phyloP scores from a whole-genome alignment of 345 rosid genomes.

The Erucastrum elatum region DNA sequence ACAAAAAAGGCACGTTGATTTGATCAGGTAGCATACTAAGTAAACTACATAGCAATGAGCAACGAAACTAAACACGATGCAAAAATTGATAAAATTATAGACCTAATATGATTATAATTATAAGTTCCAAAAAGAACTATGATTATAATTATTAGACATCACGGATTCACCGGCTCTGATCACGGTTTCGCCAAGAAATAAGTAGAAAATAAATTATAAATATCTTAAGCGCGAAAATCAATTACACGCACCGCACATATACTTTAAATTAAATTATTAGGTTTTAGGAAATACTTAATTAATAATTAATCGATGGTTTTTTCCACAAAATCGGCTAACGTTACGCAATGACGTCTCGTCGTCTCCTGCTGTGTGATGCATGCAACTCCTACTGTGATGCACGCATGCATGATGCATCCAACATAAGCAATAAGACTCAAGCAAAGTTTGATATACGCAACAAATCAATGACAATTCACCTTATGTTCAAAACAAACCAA shows the following conservation, averaged over 20 bases:
- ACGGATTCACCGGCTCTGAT: too few species aligned
- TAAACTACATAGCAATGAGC: neutral
- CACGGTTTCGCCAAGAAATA: neutral
- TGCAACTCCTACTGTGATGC: conserved; percentile 2
- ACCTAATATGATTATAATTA: too few species aligned
- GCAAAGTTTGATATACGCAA: neutral
- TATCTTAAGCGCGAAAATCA: neutral
- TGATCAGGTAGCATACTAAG: neutral
- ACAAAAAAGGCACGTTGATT: neutral
- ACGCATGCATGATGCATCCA: conserved; percentile 15
- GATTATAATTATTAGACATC: neutral
- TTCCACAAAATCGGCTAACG: conserved; percentile 13
- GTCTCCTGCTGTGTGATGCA: neutral
- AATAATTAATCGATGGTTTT: neutral
- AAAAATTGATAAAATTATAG: neutral
- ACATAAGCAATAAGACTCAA: neutral
- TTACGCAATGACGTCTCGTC: neutral
- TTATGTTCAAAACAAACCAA: neutral
- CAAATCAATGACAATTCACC: neutral
- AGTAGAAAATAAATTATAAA: neutral
- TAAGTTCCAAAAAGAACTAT: neutral
- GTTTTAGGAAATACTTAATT: neutral
- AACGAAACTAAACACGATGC: neutral
- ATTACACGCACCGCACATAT: too few species aligned
- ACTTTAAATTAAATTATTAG: too few species aligned